These are phyloP conservation scores for Leptomonas seymouri DNA, from an alignment of 208 protist species.

Conservation along the genomic window DNA sequence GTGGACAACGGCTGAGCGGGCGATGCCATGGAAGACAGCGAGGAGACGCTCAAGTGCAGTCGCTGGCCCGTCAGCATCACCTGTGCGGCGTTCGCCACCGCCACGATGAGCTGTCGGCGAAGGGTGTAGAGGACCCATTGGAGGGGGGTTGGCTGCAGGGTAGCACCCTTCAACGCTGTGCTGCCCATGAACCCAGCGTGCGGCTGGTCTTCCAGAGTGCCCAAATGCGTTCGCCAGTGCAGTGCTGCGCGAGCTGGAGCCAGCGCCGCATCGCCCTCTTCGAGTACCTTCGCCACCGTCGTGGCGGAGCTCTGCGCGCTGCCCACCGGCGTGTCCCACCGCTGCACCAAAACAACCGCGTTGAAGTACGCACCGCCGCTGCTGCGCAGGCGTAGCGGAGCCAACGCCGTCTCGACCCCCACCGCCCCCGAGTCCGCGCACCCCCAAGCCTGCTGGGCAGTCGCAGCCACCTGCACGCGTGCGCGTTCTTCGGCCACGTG, in stretches of 20 bases:
- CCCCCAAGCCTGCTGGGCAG: not conserved
- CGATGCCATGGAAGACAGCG: not conserved
- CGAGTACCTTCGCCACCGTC: not conserved
- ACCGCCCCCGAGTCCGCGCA: not conserved
- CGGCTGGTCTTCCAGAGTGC: not conserved
- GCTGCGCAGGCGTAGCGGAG: not conserved
- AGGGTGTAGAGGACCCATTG: constrained; percentile 49
- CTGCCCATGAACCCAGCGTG: not conserved
- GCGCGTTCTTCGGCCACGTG: constrained; percentile 9
- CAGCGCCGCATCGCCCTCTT: not conserved
- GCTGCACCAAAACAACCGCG: not conserved
- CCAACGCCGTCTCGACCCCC: not conserved
- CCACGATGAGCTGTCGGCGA: constrained; percentile 42
- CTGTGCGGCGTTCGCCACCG: constrained; percentile 43
- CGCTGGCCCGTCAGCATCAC: constrained; percentile 18
- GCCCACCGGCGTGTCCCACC: not conserved
- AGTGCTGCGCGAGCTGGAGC: constrained; percentile 22
- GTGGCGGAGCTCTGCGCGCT: not conserved
- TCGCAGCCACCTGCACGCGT: constrained; percentile 12
- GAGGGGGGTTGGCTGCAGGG: constrained; percentile 27
- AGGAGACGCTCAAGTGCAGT: not conserved
- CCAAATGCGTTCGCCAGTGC: constrained; percentile 12
- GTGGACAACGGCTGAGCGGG: not conserved
- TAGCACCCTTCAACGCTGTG: constrained; percentile 5
- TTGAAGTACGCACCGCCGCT: constrained; percentile 7